Evolutionary conservation across 2,329 filamentous ascomycete genomes (phyloP), one percentile per base, ranked within the genome.

Genomic region (Alternaria gansuensis): DNA sequence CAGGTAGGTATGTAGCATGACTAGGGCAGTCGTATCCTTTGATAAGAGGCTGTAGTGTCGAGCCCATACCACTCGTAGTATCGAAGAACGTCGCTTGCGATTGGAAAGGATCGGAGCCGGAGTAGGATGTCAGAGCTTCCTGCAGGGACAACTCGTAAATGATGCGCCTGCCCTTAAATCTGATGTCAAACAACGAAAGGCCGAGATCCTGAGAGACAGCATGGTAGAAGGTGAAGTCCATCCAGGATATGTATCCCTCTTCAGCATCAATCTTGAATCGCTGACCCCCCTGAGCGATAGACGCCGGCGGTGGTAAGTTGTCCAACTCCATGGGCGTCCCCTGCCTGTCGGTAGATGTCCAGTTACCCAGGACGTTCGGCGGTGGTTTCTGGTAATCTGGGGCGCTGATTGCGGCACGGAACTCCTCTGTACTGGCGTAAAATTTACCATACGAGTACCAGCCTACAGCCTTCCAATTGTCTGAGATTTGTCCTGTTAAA

Each of bases 381-480:
- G 83, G 75, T 14, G 52, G 44, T 65, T 83, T 84, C 46, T 79
- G 77, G 59, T 86, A 84, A 4, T 71, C 75, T 3, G 76, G 73
- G 23, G 72, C 71, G 54, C 73, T 79, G 64, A 80, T 82, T 2
- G 83, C 82, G 0, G 54, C 64, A 33, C 81, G 73, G 69, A 86
- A 83, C 4, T 77, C 79, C 17, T 84, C 77, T 1, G 81, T 82
- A 4, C 81, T 81, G 31, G 78, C 69, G 64, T 86, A 88, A 60
- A 82, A 82, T n/a, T 82, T 69, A 43, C 81, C 80, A 56, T 85
- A 82, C 66, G 85, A 87, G 14, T 84, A 80, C 82, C 84, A 87
- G 2, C 82, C 82, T 17, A 79, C 75, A 0, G 85, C 68, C 13
- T 69, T 75, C 85, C 85, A 87, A 34, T 82, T 74, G 13, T 77